Evolutionary conservation across 2,329 filamentous ascomycete genomes (phyloP), one percentile per base, ranked within the genome.

Genomic region (Penicillium brasilianum): DNA sequence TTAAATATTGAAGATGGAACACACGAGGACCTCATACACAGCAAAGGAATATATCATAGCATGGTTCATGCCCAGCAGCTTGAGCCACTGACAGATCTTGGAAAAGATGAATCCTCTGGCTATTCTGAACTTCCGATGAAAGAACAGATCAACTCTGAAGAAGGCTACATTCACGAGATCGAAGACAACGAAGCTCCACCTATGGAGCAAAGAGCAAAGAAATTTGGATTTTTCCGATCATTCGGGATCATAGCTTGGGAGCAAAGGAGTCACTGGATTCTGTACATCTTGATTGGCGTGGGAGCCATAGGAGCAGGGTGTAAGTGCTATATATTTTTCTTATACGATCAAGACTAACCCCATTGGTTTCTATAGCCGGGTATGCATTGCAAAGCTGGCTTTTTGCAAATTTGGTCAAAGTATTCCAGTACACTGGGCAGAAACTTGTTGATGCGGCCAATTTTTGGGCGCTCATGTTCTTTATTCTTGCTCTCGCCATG

Each of bases 1-100:
- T 81, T 84, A 14, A 96, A 98, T 62, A 84, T 96, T 13, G 95
- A 99, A 77, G 93, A 97, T 76, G 95, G 95, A 54, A 93, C 87
- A 0, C 94, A 98, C 74, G 87, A 93, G n/a, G 43, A 46, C 13
- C 43, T 46, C 20, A 22, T 46, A 28, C n/a, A n/a, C n/a, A n/a
- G 43, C 8, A 6, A 25, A 28, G 43, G 43, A 46, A 7, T 46
- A 28, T 46, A 46, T 10, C 5, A 22, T 9, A 22, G 43, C 20
- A 22, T 46, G 2, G 43, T 46, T 3, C 28, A 46, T 10, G 43
- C 43, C 6, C 43, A 46, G 16, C 20, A 5, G 28, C 43, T 46
- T 16, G 43, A 46, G 43, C 43, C 14, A 14, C 43, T 16, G 22
- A 46, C n/a, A n/a, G n/a, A n/a, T n/a, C n/a, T n/a, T n/a, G n/a